Base-by-base conservation (phyloP, 257 asterid genomes). In the Solanum megistacrolobum region DNA sequence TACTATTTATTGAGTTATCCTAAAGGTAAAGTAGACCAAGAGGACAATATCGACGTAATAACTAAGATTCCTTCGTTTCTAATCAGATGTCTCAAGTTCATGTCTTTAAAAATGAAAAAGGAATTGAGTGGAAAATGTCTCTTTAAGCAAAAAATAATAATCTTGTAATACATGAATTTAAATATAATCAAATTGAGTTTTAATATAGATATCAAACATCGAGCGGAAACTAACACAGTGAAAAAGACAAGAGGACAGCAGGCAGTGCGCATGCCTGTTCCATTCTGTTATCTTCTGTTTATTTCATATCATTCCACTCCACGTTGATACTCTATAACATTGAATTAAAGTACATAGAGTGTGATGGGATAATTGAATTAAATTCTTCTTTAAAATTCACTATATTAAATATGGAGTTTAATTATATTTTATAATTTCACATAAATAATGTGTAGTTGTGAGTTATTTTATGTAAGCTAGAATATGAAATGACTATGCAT, bases 181-280 rank as follows among this genome's bases (percentile, higher is more conserved):
- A 71, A 71, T 71, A 14, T 71, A 31, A 14, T 31, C 2, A 2
- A 71, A 2, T 31, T 0, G 0, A 55, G 0, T 55, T 0, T 69
- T 1, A 14, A 31, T 69, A 14, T 3, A 14, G 0, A 14, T 69
- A 69, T 69, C 6, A 3, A 69, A 29, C 1, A 13, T 13, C 5
- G 0, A 29, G 1, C 0, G 6, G 0, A 71, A 14, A 29, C 0
- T 0, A 69, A 69, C 1, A 29, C 16, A 1, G 38, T 69, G 11
- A 31, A 71, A 72, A 31, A 72, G 79, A 72, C 79, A 32, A 29
- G 82, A 74, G 52, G 52, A 74, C 83, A 74, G 31, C 5, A 74
- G 20, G 0, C 29, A 48, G 85, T 46, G 85, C 85, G 85, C 85
- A 46, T 81, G 85, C 85, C 85, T 81, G 83, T 38, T 76, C 83